Evolutionary conservation across 257 asterid genomes (phyloP), one percentile per base, ranked within the genome.

Genomic region (Orobanche coerulescens): DNA sequence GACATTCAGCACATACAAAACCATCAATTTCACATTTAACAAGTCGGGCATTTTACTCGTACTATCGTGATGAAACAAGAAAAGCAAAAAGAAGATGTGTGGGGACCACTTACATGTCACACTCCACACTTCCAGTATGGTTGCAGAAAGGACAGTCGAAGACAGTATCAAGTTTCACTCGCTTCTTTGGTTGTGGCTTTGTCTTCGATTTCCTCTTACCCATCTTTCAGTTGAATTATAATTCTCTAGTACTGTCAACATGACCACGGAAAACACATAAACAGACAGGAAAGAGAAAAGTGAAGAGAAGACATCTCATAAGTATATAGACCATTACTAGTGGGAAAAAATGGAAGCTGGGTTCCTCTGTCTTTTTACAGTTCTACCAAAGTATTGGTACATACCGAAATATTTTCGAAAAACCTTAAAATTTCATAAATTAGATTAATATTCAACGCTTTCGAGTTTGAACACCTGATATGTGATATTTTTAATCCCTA

Each of bases 171-270:
- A 90, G 97, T 70, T 90, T 90, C 87, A 78, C 83, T 58, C 89
- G 69, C 82, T 90, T 90, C 90, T 79, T 90, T 13, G 95, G 84
- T 26, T 90, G 80, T 12, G 97, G 96, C 82, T 90, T 90, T 4
- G 96, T 84, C 73, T 81, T 87, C 2, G 97, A 83, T 76, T 90
- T 90, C 78, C 97, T 87, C 87, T 87, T 90, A 23, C 97, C 96
- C 97, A 87, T 90, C 25, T 62, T 65, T 75, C 71, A 61, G 73
- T 51, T 37, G 39, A 30, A 20, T 37, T 31, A 20, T 15, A 52
- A 11, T 24, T 42, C 16, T 34, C 26, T 36, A 11, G n/a, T 13
- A 49, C 55, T n/a, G 68, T 10, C 23, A 56, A 61, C 4, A 68
- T 12, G 1, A 62, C 48, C 22, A 68, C 4, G 42, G 8, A 10